phyloP scores from a whole-genome alignment of 2,329 filamentous ascomycete species.

The Drechslerella stenobrocha region DNA sequence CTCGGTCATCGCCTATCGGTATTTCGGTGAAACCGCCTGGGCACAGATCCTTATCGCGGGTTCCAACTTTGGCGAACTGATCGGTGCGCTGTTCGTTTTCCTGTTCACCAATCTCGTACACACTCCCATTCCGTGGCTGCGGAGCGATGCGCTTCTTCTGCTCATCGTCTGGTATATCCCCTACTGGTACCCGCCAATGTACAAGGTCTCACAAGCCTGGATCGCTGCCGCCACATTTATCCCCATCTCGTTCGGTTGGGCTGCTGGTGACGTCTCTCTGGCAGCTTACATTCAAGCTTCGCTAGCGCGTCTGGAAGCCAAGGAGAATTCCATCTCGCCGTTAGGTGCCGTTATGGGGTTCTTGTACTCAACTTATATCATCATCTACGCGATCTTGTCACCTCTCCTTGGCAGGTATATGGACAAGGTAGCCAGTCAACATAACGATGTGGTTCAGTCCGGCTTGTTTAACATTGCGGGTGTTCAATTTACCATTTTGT shows the following conservation, averaged over 20 bases:
- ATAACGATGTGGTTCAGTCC: constrained; percentile 55
- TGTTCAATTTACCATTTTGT: constrained; percentile 59
- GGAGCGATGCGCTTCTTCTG: constrained; percentile 59
- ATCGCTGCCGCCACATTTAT: constrained; percentile 59
- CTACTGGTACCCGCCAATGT: constrained; percentile 44
- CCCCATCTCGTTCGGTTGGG: constrained; percentile 61
- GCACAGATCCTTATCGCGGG: constrained; percentile 61
- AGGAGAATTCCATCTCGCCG: constrained; percentile 59
- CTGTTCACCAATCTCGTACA: constrained; percentile 60
- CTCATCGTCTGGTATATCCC: constrained; percentile 55
- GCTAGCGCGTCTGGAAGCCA: constrained; percentile 58
- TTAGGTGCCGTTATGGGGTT: constrained; percentile 62
- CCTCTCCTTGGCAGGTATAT: constrained; percentile 59
- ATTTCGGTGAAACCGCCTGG: constrained; percentile 60
- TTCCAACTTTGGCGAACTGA: constrained; percentile 60
- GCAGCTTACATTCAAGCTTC: constrained; percentile 61
- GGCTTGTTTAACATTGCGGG: constrained; percentile 59
- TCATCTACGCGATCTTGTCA: constrained; percentile 58
- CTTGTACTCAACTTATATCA: constrained; percentile 60
- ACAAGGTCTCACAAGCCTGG: constrained; percentile 59
- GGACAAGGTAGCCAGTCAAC: constrained; percentile 55
- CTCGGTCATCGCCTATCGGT: constrained; percentile 59
- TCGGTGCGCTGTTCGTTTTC: constrained; percentile 60
- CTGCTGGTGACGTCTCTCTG: constrained; percentile 61
- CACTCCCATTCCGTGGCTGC: constrained; percentile 61